Evolutionary conservation across 441 rosid genomes (phyloP).

Genomic region (Eruca vesicaria): DNA sequence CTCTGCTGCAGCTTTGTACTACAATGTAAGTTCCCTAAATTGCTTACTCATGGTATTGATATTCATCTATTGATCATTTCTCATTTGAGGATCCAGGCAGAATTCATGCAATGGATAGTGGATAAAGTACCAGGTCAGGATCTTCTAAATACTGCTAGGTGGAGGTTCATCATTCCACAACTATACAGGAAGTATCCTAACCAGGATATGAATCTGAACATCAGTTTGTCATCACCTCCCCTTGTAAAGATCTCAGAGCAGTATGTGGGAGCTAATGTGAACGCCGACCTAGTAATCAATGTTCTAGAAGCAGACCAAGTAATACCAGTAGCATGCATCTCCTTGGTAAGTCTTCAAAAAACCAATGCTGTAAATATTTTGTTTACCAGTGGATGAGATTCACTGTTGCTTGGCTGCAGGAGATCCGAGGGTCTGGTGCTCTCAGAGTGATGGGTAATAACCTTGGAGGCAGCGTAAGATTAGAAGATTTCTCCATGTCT

Average conservation of each 20-base stretch:
- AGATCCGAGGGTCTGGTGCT: conserved; percentile 61
- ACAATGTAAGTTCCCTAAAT: conserved; percentile 62
- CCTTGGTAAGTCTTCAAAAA: conserved; percentile 58
- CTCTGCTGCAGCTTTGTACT: conserved; percentile 85
- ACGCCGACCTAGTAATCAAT: conserved; percentile 64
- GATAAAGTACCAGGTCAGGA: conserved; percentile 83
- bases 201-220: conserved; percentile 72
- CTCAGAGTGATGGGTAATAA: conserved; percentile 70
- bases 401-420: conserved; percentile 40
- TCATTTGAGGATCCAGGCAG: conserved; percentile 41
- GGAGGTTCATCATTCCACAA: conserved; percentile 87
- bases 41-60: not conserved
- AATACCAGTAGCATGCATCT: conserved; percentile 90
- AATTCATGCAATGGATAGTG: conserved; percentile 86
- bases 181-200: conserved; percentile 87
- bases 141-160: conserved; percentile 84
- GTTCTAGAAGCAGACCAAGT: conserved; percentile 61
- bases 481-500: conserved; percentile 71
- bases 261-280: conserved; percentile 66
- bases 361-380: not conserved
- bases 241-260: conserved; percentile 57
- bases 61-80: not conserved
- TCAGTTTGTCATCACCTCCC: conserved; percentile 82
- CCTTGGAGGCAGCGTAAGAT: conserved; percentile 71
- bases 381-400: not conserved